Evolutionary conservation across 1,284 basidiomycete genomes (phyloP).

Genomic region (Puccinia polysora): DNA sequence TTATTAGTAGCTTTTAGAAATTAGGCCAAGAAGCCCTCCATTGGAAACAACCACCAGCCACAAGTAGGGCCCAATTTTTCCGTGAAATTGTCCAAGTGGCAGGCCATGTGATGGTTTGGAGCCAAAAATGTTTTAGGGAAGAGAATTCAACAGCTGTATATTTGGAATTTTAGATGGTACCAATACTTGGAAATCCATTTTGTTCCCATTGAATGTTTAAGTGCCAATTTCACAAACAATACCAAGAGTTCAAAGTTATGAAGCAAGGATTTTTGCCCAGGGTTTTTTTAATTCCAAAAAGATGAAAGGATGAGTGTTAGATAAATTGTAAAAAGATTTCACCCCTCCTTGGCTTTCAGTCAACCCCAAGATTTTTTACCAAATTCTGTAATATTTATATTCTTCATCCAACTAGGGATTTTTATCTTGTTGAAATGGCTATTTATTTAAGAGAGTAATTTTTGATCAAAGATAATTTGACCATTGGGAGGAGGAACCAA

Average conservation of each 20-base stretch:
- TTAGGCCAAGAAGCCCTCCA: conserved; percentile 27
- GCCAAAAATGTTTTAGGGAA: conserved; percentile 11
- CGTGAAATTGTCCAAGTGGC: conserved; percentile 20
- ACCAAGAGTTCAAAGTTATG: background rate
- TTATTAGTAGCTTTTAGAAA: conserved; percentile 16
- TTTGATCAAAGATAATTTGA: background rate
- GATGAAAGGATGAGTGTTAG: conserved; percentile 11
- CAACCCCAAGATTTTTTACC: conserved; percentile 33
- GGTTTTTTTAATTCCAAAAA: too few relatives aligned
- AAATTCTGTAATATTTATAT: conserved; percentile 5
- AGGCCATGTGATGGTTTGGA: conserved; percentile 36
- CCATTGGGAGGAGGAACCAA: conserved; percentile 1
- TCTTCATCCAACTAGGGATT: conserved; percentile 26
- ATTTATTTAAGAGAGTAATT: background rate
- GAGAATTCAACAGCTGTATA: background rate
- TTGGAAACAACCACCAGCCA: conserved; percentile 29
- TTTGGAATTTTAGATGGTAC: background rate
- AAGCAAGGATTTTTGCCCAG: background rate
- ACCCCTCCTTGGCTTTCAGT: conserved; percentile 45
- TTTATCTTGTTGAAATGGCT: background rate
- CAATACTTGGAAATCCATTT: background rate
- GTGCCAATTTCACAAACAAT: too few relatives aligned
- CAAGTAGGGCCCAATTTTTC: conserved; percentile 22
- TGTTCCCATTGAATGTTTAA: conserved; percentile 3
- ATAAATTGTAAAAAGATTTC: conserved; percentile 12